phyloP scores from a whole-genome alignment of 768 basidiomycete genomes.

The Hericium alpestre region DNA sequence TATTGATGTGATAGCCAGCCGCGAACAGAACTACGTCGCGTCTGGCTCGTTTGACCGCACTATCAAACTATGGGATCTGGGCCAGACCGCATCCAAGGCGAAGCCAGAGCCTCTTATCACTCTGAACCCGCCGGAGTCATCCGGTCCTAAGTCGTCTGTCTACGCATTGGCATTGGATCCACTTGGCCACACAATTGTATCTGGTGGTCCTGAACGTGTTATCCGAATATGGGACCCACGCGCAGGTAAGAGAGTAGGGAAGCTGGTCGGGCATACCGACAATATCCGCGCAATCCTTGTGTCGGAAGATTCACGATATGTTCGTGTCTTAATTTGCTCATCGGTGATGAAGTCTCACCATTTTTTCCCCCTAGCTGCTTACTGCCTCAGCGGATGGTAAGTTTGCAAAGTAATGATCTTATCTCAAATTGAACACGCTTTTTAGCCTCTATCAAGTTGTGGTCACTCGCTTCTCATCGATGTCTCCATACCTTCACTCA shows the following conservation, averaged over 20 bases:
- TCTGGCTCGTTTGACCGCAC: conserved; percentile 92
- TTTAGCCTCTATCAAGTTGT: conserved; percentile 76
- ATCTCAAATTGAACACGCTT: conserved; percentile 10
- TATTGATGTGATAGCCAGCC: conserved; percentile 31
- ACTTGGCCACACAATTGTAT: conserved; percentile 70
- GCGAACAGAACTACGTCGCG: conserved; percentile 77
- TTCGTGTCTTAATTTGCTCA: conserved; percentile 29
- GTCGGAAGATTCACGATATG: conserved; percentile 85
- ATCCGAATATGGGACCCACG: conserved; percentile 92
- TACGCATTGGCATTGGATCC: conserved; percentile 77
- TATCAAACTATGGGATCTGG: conserved; percentile 89
- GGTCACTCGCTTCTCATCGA: conserved; percentile 85
- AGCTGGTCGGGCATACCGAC: conserved; percentile 94
- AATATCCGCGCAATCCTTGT: conserved; percentile 87
- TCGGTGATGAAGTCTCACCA: conserved; percentile 3
- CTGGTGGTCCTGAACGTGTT: conserved; percentile 87
- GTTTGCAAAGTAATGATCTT: conserved; percentile 1
- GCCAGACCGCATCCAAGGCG: conserved; percentile 16
- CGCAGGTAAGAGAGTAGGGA: conserved; percentile 65
- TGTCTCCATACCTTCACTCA: conserved; percentile 95
- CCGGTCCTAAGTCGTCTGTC: conserved; percentile 56
- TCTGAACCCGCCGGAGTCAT: conserved; percentile 55
- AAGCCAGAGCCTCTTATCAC: conserved; percentile 56
- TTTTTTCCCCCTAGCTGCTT: conserved; percentile 48
- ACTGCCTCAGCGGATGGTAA: conserved; percentile 73